Percentiles rank a stretch among this genome's conserved stretches.
Evolutionary conservation across 164 flowering plant species (phyloP).

Genomic region (Annona squamosa): DNA sequence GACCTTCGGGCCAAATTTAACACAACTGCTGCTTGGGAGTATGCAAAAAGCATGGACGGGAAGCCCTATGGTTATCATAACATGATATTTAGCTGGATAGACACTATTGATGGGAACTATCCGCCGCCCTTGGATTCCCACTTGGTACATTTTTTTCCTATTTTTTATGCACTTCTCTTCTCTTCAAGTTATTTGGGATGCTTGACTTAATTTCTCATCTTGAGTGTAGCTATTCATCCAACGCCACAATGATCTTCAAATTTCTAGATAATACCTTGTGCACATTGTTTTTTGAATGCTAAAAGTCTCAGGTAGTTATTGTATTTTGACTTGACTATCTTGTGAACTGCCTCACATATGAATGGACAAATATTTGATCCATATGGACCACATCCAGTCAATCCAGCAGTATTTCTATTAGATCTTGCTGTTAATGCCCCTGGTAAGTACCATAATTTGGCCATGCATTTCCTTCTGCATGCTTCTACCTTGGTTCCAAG

Average conservation of each 20-base stretch:
- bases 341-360: neutral
- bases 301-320: neutral
- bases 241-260: neutral
- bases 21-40: slow-evolving; percentile 96
- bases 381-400: too few species aligned
- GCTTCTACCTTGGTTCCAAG: too few species aligned
- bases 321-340: neutral
- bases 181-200: neutral
- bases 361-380: too few species aligned
- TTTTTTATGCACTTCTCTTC: neutral
- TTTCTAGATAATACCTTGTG: neutral
- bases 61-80: slow-evolving; percentile 92
- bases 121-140: slow-evolving; percentile 96
- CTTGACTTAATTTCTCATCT: neutral
- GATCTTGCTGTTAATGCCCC: too few species aligned
- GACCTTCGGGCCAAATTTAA: slow-evolving; percentile 80
- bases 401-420: too few species aligned
- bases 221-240: neutral
- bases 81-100: slow-evolving; percentile 98
- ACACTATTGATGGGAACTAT: slow-evolving; percentile 66
- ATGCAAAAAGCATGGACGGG: slow-evolving; percentile 75
- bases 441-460: too few species aligned
- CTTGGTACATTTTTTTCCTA: slow-evolving; percentile 42
- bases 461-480: too few species aligned
- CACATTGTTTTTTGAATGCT: neutral